Evolutionary conservation across 2,329 filamentous ascomycete genomes (phyloP).

Genomic region (Penicillium griseofulvum): DNA sequence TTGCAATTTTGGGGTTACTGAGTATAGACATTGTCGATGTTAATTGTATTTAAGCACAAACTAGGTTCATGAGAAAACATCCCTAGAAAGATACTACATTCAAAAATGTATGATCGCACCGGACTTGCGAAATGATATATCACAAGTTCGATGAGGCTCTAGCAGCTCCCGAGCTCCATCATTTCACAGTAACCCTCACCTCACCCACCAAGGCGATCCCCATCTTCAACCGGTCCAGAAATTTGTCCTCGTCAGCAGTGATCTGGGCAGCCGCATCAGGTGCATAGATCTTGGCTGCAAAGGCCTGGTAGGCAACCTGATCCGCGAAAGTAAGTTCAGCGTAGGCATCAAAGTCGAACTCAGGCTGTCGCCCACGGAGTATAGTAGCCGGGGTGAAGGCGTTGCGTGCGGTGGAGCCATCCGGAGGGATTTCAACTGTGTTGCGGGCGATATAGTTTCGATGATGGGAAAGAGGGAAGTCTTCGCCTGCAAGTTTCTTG

Average conservation of each 20-base stretch:
- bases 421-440: background rate
- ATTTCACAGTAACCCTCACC: constrained; percentile 1
- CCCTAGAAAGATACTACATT: background rate
- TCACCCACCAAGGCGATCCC: constrained; percentile 1
- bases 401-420: constrained; percentile 13
- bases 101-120: background rate
- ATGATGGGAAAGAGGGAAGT: constrained; percentile 19
- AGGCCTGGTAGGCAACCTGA: constrained; percentile 12
- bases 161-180: background rate
- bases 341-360: constrained; percentile 19
- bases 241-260: constrained; percentile 19
- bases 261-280: constrained; percentile 19
- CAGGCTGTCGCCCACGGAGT: constrained; percentile 13
- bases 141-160: background rate
- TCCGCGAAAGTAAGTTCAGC: constrained; percentile 19
- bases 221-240: constrained; percentile 16
- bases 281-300: constrained; percentile 6
- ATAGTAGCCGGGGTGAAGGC: constrained; percentile 17
- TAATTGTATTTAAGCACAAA: background rate
- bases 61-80: background rate
- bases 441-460: constrained; percentile 18
- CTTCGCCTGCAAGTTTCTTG: constrained; percentile 15
- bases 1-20: background rate
- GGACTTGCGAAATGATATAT: too few species aligned
- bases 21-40: too few species aligned